Evolutionary conservation across 148 eudicot genomes (phyloP), one percentile per base, ranked within the genome.

Genomic region (Rhododendron ferrugineum): DNA sequence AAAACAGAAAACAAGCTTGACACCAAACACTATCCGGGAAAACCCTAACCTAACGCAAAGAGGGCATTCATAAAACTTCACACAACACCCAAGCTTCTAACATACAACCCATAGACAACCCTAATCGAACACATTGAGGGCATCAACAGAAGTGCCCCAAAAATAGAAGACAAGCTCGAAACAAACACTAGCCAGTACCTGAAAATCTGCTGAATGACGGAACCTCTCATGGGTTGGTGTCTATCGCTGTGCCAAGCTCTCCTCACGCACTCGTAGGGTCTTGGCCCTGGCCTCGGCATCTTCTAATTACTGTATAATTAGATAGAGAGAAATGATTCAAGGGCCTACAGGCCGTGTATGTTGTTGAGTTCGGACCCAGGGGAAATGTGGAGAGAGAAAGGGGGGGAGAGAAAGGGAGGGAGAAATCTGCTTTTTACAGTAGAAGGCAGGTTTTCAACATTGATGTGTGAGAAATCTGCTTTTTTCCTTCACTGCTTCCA

Each of bases 221-320:
- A 93, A 83, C 98, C 98, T 87, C 98, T 90, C 46, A 94, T 91
- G 90, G 98, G 96, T 87, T 89, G 96, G 87, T 96, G 98, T 79
- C 95, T 93, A 88, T 96, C 98, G 84, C 98, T 94, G 82, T 94
- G 98, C 98, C 98, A 96, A 89, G 98, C 95, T 86, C 98, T 92
- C 86, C 95, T 92, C 56, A 96, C 98, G 84, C 98, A 96, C 88
- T 96, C 99, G 87, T 92, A 96, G 9, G 98, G 96, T 76, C 98
- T 94, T 8, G 98, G 98, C 2, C 98, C 98, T 70, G 98, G 98
- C 87, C 96, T 93, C 7, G 98, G 98, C 98, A 96, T 94, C 89
- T 91, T 92, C 88, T 10, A 68, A 66, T 26, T 26, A 26, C 73
- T 30, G 37, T 13, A 32, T 30, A 70, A 70, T 70, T 30, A 14